Evolutionary conservation across 2,329 filamentous ascomycete species (phyloP).

Genomic region (Arthrobotrys pseudoclavata): DNA sequence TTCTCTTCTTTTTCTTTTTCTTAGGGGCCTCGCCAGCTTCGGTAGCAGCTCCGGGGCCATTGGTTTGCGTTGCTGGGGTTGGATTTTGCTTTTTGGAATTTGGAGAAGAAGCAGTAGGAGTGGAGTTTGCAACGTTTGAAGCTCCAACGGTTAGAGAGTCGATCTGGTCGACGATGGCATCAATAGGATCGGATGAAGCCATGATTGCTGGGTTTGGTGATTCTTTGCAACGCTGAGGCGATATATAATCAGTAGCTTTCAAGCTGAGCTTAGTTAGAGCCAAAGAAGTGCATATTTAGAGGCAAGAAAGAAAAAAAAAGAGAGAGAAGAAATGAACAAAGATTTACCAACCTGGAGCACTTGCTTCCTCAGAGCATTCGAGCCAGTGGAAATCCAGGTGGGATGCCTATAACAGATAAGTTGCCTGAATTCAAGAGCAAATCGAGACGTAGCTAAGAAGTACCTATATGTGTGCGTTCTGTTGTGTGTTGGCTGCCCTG

Average conservation of each 20-base stretch:
- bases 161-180: slow-evolving; percentile 48
- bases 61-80: slow-evolving; percentile 31
- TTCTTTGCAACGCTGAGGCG: not conserved
- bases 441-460: too few relatives aligned
- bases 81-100: slow-evolving; percentile 16
- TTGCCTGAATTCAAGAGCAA: not conserved
- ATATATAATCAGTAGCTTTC: too few relatives aligned
- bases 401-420: too few relatives aligned
- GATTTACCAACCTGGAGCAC: too few relatives aligned
- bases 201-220: slow-evolving; percentile 2
- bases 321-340: too few relatives aligned
- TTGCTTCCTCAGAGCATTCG: too few relatives aligned
- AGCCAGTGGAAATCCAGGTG: too few relatives aligned
- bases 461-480: too few relatives aligned
- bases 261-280: too few relatives aligned
- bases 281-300: too few relatives aligned
- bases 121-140: not conserved
- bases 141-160: slow-evolving; percentile 39
- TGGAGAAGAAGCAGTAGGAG: slow-evolving; percentile 13
- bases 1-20: slow-evolving; percentile 66
- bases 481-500: not conserved
- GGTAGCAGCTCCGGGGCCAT: not conserved
- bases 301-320: too few relatives aligned
- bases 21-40: slow-evolving; percentile 46
- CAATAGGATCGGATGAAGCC: slow-evolving; percentile 34